Conservation (phyloP, 2,329 filamentous ascomycete species). For the Talaromyces sp. region DNA sequence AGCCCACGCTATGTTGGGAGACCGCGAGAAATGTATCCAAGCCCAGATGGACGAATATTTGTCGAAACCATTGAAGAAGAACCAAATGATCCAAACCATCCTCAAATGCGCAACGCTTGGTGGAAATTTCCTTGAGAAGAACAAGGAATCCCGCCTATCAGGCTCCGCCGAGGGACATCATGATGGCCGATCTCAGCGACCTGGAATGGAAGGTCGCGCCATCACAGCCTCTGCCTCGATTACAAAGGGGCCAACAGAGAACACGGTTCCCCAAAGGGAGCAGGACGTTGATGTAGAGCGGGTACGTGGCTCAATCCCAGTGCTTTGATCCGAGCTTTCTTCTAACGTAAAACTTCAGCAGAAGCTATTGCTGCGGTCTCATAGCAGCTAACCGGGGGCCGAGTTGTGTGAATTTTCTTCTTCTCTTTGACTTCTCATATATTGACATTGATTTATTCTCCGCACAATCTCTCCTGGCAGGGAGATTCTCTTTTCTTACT, state of each 20-base stretch:
- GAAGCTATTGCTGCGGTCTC: constrained; percentile 44
- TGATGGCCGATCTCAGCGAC: constrained; percentile 44
- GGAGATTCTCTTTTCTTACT: constrained; percentile 1
- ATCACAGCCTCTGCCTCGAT: constrained; percentile 64
- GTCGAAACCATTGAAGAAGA: constrained; percentile 93
- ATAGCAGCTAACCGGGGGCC: constrained; percentile 36
- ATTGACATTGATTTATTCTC: background rate
- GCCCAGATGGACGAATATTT: constrained; percentile 99
- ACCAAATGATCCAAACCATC: constrained; percentile 95
- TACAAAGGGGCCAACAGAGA: constrained; percentile 47
- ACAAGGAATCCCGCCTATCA: constrained; percentile 37
- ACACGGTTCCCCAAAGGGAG: constrained; percentile 57
- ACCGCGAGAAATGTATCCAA: constrained; percentile 95
- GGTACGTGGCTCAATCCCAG: constrained; percentile 35
- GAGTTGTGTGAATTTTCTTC: background rate
- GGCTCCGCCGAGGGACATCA: constrained; percentile 33
- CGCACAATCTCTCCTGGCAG: background rate
- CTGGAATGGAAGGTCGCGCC: constrained; percentile 57
- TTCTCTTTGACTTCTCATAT: background rate
- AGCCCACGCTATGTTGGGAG: constrained; percentile 97
- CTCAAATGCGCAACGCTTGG: constrained; percentile 93
- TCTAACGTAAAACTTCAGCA: constrained; percentile 9
- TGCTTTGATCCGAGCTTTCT: background rate
- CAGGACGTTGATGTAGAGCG: constrained; percentile 57
- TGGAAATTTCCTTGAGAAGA: constrained; percentile 38